Evolutionary conservation across 371 early-diverging fungal species (phyloP), one percentile per base, ranked within the genome.

Genomic region (Haplosporangium sp.): DNA sequence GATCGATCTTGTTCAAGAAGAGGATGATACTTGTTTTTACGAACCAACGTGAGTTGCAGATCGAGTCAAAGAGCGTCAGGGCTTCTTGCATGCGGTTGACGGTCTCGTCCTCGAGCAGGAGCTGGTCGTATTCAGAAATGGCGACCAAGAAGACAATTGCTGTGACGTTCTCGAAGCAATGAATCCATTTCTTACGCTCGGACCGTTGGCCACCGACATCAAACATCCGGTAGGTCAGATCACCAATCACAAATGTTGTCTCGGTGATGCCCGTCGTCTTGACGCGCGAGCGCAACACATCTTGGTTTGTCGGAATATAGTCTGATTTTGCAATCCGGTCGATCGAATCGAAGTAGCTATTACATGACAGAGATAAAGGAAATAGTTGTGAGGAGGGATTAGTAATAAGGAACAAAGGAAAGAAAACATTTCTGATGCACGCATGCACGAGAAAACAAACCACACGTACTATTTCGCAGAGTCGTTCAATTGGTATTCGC

Each of bases 1-100:
- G 87, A 85, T 98, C 98, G 73, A 95, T 94, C 86, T 97, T 98
- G 91, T 98, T 98, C 71, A 98, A 83, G 85, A 98, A 98, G 63
- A 98, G 85, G 74, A 98, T 96, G 58, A 97, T 95, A 29, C 94
- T 93, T 8, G 96, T 97, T 73, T 93, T 92, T 54, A 92, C 86
- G 66, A 98, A 96, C 96, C 97, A 97, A 64, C 93, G 86, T 59
- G 94, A 94, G 82, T 98, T 97, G 84, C 96, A 96, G 81, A 98
- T 95, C 6, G 96, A 96, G 76, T 97, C 96, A 75, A 97, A 98
- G 62, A 98, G 84, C 5, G 96, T 94, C 80, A 97, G 83, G 12
- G 96, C 95, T 85, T 97, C 97, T 61, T 95, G 93, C 96, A 98
- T 96, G 53, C 98, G 94, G 84, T 98, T 97, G 79, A 95, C 93